Percentiles rank a stretch among this genome's conserved stretches.
phyloP scores from a whole-genome alignment of 257 asterid species.

The Scutellaria baicalensis region DNA sequence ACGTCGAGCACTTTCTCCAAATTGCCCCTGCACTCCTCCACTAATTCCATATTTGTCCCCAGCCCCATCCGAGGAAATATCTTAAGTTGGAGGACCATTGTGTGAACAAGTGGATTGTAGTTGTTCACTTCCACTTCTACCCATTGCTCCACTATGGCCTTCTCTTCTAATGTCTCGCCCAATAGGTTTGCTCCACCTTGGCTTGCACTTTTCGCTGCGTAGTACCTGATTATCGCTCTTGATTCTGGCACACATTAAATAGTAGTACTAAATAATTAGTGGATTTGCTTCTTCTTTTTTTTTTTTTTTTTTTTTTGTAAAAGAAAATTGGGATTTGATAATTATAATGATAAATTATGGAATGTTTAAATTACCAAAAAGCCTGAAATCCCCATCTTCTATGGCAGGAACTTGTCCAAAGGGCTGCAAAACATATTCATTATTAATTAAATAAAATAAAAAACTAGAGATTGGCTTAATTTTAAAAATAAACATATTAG shows the following conservation, averaged over 20 bases:
- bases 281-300: background rate
- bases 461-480: too few species aligned
- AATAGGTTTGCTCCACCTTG: slow-evolving; percentile 39
- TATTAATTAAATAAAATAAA: too few species aligned
- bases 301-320: background rate
- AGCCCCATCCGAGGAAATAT: slow-evolving; percentile 54
- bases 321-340: background rate
- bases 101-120: slow-evolving; percentile 54
- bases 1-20: slow-evolving; percentile 69
- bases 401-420: slow-evolving; percentile 87
- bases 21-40: slow-evolving; percentile 36
- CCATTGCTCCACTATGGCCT: slow-evolving; percentile 82
- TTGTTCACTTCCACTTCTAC: slow-evolving; percentile 75
- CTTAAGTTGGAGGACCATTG: slow-evolving; percentile 59
- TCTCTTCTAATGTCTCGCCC: slow-evolving; percentile 67
- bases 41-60: slow-evolving; percentile 30
- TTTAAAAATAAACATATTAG: too few species aligned
- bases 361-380: slow-evolving; percentile 49
- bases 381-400: slow-evolving; percentile 75
- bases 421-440: slow-evolving; percentile 50
- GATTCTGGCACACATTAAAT: slow-evolving; percentile 39
- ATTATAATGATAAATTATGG: background rate
- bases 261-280: background rate
- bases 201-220: slow-evolving; percentile 50
- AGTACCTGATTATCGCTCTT: slow-evolving; percentile 79